Base-by-base conservation (phyloP, 805 yeast species). In the Saturnispora zaruensis region DNA sequence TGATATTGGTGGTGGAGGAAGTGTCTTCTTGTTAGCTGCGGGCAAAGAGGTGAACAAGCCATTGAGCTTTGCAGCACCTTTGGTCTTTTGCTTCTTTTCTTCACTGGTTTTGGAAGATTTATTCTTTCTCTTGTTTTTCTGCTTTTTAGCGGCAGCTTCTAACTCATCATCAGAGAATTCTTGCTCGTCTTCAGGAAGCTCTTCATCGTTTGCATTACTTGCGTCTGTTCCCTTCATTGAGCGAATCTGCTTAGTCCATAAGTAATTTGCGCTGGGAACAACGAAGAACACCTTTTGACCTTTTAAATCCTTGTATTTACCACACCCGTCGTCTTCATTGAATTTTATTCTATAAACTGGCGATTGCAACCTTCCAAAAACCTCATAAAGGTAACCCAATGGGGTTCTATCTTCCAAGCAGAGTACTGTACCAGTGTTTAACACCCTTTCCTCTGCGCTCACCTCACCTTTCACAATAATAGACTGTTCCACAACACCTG, bases 81-180 rank as follows among this genome's bases (percentile, higher is more conserved):
- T 13, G 49, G 49, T 16, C 33, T 52, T 36, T 46, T 46, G 45
- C 34, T 44, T 48, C 28, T 48, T 43, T 16, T 46, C 46, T 44
- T 46, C 18, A 25, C 41, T 41, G 20, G 43, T 5, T 8, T 25
- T 44, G 16, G 44, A 23, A 20, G 38, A 16, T 25, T 25, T 47
- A 46, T 6, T 30, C 53, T 69, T 73, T 57, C 77, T 79, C 66
- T 78, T 77, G 51, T 76, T 77, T 66, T 84, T 87, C 63, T 73
- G 66, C 48, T 75, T 77, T 61, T 84, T 90, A 42, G 77, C 78
- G 33, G 78, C 82, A 57, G 80, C 76, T 64, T 93, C 98, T 53
- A 78, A 78, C 62, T 91, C 98, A 65, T 93, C 98, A 64, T 93
- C 98, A 1, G 96, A 87, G 57, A 83, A 91, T 62, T 91, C 98